phyloP scores from a whole-genome alignment of 352 stramenopile species.

The Blastocystis sp. region DNA sequence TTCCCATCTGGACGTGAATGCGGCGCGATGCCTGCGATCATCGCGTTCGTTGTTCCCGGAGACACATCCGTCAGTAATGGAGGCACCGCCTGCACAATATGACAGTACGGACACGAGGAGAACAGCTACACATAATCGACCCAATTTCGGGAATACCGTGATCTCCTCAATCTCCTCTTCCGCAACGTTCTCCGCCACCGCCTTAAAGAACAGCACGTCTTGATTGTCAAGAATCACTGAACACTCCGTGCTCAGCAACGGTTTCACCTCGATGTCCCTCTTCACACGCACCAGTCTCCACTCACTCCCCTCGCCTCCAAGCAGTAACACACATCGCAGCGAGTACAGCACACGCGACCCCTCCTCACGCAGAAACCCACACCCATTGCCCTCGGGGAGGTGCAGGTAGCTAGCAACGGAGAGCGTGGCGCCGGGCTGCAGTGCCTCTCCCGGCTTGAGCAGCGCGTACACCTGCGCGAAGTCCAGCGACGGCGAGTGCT shows the following conservation, averaged over 20 bases:
- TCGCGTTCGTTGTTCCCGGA: conserved; percentile 48
- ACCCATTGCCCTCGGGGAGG: conserved; percentile 9
- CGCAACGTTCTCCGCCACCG: conserved; percentile 27
- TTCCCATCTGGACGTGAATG: neutral
- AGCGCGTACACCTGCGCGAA: neutral
- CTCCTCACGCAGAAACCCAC: conserved; percentile 2
- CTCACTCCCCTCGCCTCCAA: neutral
- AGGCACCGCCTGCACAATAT: conserved; percentile 9
- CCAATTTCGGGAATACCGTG: neutral
- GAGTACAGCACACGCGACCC: neutral
- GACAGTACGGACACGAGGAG: conserved; percentile 60
- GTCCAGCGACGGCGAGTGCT: neutral
- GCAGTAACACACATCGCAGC: conserved; percentile 10
- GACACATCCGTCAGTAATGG: conserved; percentile 1
- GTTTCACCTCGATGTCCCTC: neutral
- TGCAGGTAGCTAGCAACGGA: conserved; percentile 14
- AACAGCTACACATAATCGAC: conserved; percentile 15
- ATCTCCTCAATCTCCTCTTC: conserved; percentile 47
- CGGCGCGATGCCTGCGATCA: conserved; percentile 1
- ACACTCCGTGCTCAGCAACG: neutral
- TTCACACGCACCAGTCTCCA: conserved; percentile 31
- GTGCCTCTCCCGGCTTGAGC: neutral
- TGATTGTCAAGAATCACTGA: neutral
- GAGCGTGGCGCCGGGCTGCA: neutral
- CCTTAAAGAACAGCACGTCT: neutral